These are phyloP conservation scores for Exserohilum rostratum DNA, from an alignment of 2,329 filamentous ascomycete species.

Conservation along the genomic window DNA sequence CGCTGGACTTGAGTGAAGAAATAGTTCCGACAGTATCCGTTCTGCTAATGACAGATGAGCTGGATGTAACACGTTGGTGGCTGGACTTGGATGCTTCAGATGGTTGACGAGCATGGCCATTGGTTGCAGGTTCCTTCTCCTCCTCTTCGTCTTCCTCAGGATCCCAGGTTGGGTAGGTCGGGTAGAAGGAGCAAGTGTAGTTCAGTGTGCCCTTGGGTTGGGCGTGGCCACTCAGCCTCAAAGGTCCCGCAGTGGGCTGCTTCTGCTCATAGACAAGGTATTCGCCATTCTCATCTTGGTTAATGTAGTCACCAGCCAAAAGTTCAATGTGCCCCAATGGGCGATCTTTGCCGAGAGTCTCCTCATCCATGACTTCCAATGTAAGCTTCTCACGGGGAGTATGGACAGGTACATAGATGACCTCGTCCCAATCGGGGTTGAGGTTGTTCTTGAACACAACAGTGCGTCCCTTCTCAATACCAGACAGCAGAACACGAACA, in stretches of 20 bases:
- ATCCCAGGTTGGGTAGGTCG: conserved; percentile 83
- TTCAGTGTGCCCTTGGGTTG: conserved; percentile 78
- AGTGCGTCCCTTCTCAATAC: conserved; percentile 87
- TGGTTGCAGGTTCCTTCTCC: conserved; percentile 36
- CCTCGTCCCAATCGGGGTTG: conserved; percentile 93
- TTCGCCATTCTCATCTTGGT: conserved; percentile 78
- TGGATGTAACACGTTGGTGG: conserved; percentile 28
- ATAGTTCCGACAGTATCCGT: conserved; percentile 50
- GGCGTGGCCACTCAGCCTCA: conserved; percentile 76
- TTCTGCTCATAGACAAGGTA: conserved; percentile 82
- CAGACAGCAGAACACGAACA: conserved; percentile 83
- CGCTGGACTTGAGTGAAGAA: conserved; percentile 49
- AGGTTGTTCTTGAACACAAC: conserved; percentile 97
- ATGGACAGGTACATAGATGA: conserved; percentile 92
- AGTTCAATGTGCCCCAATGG: conserved; percentile 83
- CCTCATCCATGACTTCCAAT: conserved; percentile 95
- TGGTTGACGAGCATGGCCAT: conserved; percentile 28
- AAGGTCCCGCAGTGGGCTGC: conserved; percentile 66
- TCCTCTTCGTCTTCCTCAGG: conserved; percentile 78
- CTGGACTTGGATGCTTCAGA: conserved; percentile 30
- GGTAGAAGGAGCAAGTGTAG: conserved; percentile 89
- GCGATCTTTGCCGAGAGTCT: conserved; percentile 89
- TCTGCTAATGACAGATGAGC: conserved; percentile 29
- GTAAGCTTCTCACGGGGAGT: conserved; percentile 80
- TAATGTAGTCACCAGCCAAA: conserved; percentile 76